Conservation (phyloP, 805 yeast species). For the Nakazawaea laoshanensis region DNA sequence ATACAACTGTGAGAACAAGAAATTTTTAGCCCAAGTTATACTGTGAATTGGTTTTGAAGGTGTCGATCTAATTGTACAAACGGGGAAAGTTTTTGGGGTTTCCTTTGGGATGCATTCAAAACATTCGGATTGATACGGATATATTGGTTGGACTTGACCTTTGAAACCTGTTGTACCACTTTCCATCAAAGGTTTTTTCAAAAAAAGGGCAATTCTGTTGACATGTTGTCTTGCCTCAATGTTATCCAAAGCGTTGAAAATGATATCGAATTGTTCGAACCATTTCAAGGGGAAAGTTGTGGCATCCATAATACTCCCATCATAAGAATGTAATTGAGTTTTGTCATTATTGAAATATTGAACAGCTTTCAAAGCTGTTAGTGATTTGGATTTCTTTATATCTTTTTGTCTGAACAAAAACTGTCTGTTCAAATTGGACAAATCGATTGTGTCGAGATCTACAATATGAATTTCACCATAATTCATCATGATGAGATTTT, state of each 20-base stretch:
- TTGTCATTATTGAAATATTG: conserved; percentile 57
- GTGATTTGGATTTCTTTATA: conserved; percentile 80
- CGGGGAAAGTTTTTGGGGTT: conserved; percentile 87
- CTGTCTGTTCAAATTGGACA: conserved; percentile 88
- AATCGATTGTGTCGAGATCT: conserved; percentile 93
- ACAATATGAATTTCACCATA: conserved; percentile 84
- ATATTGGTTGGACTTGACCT: conserved; percentile 91
- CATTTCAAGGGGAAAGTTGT: conserved; percentile 62
- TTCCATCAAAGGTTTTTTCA: conserved; percentile 75
- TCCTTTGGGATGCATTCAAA: conserved; percentile 86
- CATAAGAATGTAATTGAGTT: conserved; percentile 66
- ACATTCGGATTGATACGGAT: conserved; percentile 79
- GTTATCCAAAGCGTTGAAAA: conserved; percentile 91
- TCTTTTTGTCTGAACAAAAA: conserved; percentile 85
- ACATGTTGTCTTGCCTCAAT: conserved; percentile 88
- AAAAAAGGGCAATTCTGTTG: conserved; percentile 70
- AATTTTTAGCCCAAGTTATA: conserved; percentile 95
- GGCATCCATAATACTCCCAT: conserved; percentile 82
- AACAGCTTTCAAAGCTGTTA: conserved; percentile 81
- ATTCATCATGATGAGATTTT: conserved; percentile 70
- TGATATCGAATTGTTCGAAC: conserved; percentile 68
- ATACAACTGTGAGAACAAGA: conserved; percentile 74
- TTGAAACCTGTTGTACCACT: conserved; percentile 92
- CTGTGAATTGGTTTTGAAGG: conserved; percentile 96
- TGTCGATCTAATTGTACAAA: conserved; percentile 93